These are phyloP conservation scores for Pseudogymnoascus sp. DNA, from an alignment of 2,329 filamentous ascomycete species.

Conservation along the genomic window DNA sequence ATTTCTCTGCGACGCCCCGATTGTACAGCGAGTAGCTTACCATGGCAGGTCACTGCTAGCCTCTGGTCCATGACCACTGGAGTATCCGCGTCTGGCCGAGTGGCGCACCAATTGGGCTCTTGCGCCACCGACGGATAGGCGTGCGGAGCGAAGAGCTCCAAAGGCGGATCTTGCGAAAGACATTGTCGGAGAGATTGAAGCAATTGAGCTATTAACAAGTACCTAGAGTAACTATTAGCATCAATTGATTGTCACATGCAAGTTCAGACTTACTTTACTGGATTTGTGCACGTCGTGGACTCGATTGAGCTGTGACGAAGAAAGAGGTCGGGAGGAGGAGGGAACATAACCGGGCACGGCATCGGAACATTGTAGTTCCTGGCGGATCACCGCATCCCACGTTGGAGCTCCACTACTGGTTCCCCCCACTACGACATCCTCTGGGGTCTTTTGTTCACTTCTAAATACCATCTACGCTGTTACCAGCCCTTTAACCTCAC, in stretches of 20 bases:
- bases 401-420: neutral
- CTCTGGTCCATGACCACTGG: slow-evolving; percentile 33
- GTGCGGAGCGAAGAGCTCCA: slow-evolving; percentile 23
- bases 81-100: slow-evolving; percentile 39
- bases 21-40: slow-evolving; percentile 30
- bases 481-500: neutral
- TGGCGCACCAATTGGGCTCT: slow-evolving; percentile 34
- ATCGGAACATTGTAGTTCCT: slow-evolving; percentile 4
- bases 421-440: slow-evolving; percentile 8
- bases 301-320: slow-evolving; percentile 5
- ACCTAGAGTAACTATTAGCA: neutral
- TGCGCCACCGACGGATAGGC: slow-evolving; percentile 22
- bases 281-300: slow-evolving; percentile 5
- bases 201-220: slow-evolving; percentile 20
- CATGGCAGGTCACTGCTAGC: slow-evolving; percentile 43
- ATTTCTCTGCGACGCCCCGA: neutral
- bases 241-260: slow-evolving; percentile 2
- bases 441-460: neutral
- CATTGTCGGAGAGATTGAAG: slow-evolving; percentile 22
- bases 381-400: slow-evolving; percentile 5
- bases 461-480: neutral
- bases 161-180: slow-evolving; percentile 30
- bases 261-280: neutral
- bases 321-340: slow-evolving; percentile 5
- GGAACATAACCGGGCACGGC: slow-evolving; percentile 8